Evolutionary conservation across 2,329 filamentous ascomycete species (phyloP), one percentile per base, ranked within the genome.

Genomic region (Metarhizium guizhouense): DNA sequence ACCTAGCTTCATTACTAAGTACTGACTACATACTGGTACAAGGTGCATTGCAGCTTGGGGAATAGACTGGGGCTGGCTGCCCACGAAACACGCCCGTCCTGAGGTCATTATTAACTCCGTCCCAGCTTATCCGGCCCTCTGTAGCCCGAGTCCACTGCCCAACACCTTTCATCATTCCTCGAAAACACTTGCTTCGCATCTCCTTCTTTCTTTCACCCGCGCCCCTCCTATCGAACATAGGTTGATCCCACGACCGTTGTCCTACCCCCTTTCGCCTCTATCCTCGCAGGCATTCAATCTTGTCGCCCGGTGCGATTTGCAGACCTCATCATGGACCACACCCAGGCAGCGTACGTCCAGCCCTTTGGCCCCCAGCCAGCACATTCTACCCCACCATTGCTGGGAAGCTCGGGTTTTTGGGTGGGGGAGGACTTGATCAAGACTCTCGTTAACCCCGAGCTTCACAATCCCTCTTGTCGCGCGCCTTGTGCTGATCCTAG

Each of bases 61-160:
- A 25, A 25, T 25, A 25, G 25, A 25, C 25, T 25, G 25, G 25
- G 25, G 25, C 25, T 25, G 3, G 25, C 25, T 25, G 1, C 25
- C 25, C 25, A 25, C 25, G 25, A 25, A 25, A 25, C 25, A 25
- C 25, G 32, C 29, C 51, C 50, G 45, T 50, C 53, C 54, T 51
- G 54, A 53, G 54, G 58, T 54, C 58, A 60, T 60, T 55, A 57
- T 47, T 60, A 57, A 56, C 50, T 53, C 58, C 54, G 36, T 57
- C 54, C 55, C 59, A 59, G 57, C 57, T 57, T 56, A 56, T 59
- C 56, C 54, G 58, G 52, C 34, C 32, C 18, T 50, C 18, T 20
- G 42, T 20, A 20, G 40, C 29, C 56, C 45, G 49, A 38, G 45
- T 51, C 45, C 53, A 50, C 42, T n/a, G 32, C 56, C 51, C 54